Conservation (phyloP, 441 rosid genomes). For the Metrosideros polymorpha region DNA sequence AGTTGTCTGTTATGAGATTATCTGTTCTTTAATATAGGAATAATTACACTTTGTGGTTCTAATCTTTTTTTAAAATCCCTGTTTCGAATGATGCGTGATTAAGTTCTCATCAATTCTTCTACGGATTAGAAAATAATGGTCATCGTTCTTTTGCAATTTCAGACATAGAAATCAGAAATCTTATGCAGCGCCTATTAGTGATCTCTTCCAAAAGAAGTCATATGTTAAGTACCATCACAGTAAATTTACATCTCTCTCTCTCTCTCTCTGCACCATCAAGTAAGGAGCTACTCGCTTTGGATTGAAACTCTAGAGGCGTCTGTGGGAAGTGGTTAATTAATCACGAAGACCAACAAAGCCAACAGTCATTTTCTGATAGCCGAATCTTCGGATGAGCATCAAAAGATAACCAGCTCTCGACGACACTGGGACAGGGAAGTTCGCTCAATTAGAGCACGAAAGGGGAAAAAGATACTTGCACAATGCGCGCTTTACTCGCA, state of each 20-base stretch:
- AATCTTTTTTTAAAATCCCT: background rate
- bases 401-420: background rate
- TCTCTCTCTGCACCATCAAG: background rate
- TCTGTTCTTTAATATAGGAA: background rate
- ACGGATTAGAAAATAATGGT: background rate
- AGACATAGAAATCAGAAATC: background rate
- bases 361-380: background rate
- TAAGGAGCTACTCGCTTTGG: background rate
- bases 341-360: background rate
- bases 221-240: background rate
- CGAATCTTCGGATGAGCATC: background rate
- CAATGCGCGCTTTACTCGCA: background rate
- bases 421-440: background rate
- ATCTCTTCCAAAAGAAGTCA: background rate
- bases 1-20: background rate
- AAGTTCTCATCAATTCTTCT: background rate
- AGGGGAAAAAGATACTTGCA: background rate
- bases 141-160: background rate
- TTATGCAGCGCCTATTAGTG: background rate
- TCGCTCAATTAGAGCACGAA: background rate
- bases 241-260: background rate
- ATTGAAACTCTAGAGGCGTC: background rate
- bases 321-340: background rate
- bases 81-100: background rate
- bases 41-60: background rate